Base-by-base conservation (phyloP, 2,329 filamentous ascomycete species). In the Stagonosporopsis vannaccii region DNA sequence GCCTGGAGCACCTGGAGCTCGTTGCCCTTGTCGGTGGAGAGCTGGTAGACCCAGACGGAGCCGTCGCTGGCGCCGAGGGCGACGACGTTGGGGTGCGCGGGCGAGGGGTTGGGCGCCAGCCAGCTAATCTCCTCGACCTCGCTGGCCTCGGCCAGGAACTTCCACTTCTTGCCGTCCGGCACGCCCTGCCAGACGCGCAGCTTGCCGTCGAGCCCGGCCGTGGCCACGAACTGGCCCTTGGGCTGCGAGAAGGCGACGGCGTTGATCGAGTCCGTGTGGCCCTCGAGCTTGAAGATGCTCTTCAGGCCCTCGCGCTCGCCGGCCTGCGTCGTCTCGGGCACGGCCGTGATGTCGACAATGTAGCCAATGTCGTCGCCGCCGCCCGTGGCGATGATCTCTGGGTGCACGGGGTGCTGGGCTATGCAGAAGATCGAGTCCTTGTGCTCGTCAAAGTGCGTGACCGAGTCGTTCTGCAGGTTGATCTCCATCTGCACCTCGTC, bases 51-150 rank as follows among this genome's bases (percentile, higher is more conserved):
- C 95, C 95, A 99, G 37, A 97, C 92, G 47, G 89, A 93, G 51
- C 95, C 95, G 73, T 99, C 93, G 32, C 85, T 90, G 30, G 92
- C 92, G 54, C 95, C 95, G 7, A 99, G 80, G 0, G 95, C 95
- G 60, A 99, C 74, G 8, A 91, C 87, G 78, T 97, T 96, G 58
- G 89, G 85, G 72, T 91, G 86, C 6, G 82, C 79, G 12, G 87
- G 76, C 59, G 88, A 82, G 1, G 93, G 92, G 72, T 91, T 96
- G 0, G 92, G 79, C 1, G 82, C 78, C 30, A 98, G 78, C 93
- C 94, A 99, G 80, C 95, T 96, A 70, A 99, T 89, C 78, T 98
- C 94, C 67, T 96, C 90, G 9, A 97, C 94, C 75, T 99, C 95
- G 70, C 92, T 90, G 3, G 87, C 85, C 70, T 95, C 90, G 51